phyloP scores from a whole-genome alignment of 192 early-diverging fungal species.

The Spizellomyces punctatus region DNA sequence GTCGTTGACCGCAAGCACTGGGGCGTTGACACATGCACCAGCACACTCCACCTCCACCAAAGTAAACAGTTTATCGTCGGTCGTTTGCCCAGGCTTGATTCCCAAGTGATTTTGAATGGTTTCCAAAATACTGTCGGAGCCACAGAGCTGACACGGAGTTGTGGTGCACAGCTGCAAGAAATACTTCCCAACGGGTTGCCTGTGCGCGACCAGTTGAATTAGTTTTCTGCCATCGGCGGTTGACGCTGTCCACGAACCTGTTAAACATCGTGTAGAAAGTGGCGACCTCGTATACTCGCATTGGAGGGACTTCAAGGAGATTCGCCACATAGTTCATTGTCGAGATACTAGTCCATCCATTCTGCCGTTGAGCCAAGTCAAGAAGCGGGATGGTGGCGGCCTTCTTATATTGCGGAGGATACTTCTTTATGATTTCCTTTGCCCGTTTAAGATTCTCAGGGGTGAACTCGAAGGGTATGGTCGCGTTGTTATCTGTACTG shows the following conservation, averaged over 20 bases:
- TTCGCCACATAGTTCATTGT: slow-evolving; percentile 98
- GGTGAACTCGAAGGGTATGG: slow-evolving; percentile 84
- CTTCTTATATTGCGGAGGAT: slow-evolving; percentile 98
- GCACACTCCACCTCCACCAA: slow-evolving; percentile 99
- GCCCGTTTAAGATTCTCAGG: slow-evolving; percentile 78
- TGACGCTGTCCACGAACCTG: slow-evolving; percentile 44
- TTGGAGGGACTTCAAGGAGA: slow-evolving; percentile 92
- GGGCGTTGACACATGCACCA: slow-evolving; percentile 97
- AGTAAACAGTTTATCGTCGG: slow-evolving; percentile 91
- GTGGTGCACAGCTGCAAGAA: slow-evolving; percentile 99
- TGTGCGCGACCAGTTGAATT: slow-evolving; percentile 18
- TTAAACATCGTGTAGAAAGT: slow-evolving; percentile 99
- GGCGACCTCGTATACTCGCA: slow-evolving; percentile 99
- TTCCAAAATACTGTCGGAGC: slow-evolving; percentile 86
- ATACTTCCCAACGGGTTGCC: slow-evolving; percentile 98
- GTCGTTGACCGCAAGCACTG: slow-evolving; percentile 96
- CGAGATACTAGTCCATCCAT: slow-evolving; percentile 89
- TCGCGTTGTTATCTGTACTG: slow-evolving; percentile 61
- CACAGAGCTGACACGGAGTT: slow-evolving; percentile 96
- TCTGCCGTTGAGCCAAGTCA: slow-evolving; percentile 94
- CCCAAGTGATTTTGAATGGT: slow-evolving; percentile 84
- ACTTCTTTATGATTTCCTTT: slow-evolving; percentile 86
- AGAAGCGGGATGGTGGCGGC: slow-evolving; percentile 93
- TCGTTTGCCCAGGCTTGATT: slow-evolving; percentile 94
- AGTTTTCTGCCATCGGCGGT: no score